phyloP scores from a whole-genome alignment of 495 filamentous ascomycete species.

The Talaromyces borbonicus region DNA sequence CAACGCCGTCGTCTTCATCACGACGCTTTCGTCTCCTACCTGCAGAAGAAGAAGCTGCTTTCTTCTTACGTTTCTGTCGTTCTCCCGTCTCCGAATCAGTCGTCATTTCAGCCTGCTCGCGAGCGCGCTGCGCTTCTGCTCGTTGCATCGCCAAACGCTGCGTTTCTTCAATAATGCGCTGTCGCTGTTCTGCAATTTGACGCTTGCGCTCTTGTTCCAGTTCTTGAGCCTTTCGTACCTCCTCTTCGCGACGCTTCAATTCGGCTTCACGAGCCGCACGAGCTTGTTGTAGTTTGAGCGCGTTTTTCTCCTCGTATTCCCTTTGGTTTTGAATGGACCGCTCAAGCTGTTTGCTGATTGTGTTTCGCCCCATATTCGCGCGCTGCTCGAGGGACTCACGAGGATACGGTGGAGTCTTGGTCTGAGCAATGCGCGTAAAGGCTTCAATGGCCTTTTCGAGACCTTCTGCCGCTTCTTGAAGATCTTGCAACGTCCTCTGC shows the following conservation, averaged over 20 bases:
- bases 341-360: slow-evolving; percentile 82
- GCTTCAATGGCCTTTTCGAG: slow-evolving; percentile 82
- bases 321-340: slow-evolving; percentile 71
- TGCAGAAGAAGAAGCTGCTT: slow-evolving; percentile 22
- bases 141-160: slow-evolving; percentile 58
- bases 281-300: slow-evolving; percentile 67
- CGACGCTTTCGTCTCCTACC: slow-evolving; percentile 56
- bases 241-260: slow-evolving; percentile 61
- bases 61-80: slow-evolving; percentile 61
- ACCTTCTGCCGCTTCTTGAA: slow-evolving; percentile 67
- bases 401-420: slow-evolving; percentile 83
- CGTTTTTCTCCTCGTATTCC: slow-evolving; percentile 91
- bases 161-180: slow-evolving; percentile 65
- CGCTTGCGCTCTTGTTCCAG: slow-evolving; percentile 58
- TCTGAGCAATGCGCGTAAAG: slow-evolving; percentile 69
- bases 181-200: slow-evolving; percentile 72
- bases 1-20: slow-evolving; percentile 41
- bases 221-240: slow-evolving; percentile 52
- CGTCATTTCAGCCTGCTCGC: slow-evolving; percentile 61
- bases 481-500: slow-evolving; percentile 67
- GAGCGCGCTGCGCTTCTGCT: slow-evolving; percentile 58
- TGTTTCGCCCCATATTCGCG: slow-evolving; percentile 92
- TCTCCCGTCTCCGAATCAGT: slow-evolving; percentile 71
- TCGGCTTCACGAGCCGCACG: slow-evolving; percentile 69
- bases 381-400: slow-evolving; percentile 83